Percentiles rank a stretch among this genome's conserved stretches.
Conservation (phyloP, 345 rosid genomes). For the Durio zibethinus region DNA sequence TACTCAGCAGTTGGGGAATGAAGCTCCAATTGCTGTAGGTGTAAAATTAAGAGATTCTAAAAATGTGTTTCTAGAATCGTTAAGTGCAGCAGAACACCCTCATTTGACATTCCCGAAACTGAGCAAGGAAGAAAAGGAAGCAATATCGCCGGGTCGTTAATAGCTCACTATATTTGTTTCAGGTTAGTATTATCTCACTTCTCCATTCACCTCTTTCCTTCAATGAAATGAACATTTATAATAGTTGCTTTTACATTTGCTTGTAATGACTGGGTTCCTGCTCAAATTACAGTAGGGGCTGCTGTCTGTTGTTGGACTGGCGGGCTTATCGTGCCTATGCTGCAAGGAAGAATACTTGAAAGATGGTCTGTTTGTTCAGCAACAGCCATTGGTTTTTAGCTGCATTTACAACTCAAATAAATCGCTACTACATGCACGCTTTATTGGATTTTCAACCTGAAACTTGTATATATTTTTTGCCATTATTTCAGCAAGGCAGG, state of each 20-base stretch:
- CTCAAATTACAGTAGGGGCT: slow-evolving; percentile 51
- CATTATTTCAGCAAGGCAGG: slow-evolving; percentile 1
- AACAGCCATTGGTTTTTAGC: slow-evolving; percentile 6
- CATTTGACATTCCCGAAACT: slow-evolving; percentile 75
- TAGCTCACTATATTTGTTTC: slow-evolving; percentile 68
- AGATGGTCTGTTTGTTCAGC: neutral
- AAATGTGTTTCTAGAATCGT: slow-evolving; percentile 46
- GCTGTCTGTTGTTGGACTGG: slow-evolving; percentile 58
- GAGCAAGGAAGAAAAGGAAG: slow-evolving; percentile 56
- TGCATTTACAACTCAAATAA: slow-evolving; percentile 10
- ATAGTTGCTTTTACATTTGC: neutral
- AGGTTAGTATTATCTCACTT: slow-evolving; percentile 25
- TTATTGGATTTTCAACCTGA: slow-evolving; percentile 4
- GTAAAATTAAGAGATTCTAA: slow-evolving; percentile 48
- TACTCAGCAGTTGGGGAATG: slow-evolving; percentile 67
- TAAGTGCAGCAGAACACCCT: slow-evolving; percentile 62
- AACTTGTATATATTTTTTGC: neutral
- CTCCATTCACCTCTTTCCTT: neutral
- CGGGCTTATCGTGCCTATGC: slow-evolving; percentile 62
- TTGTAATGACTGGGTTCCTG: slow-evolving; percentile 10
- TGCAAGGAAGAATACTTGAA: slow-evolving; percentile 53
- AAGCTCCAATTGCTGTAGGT: slow-evolving; percentile 53
- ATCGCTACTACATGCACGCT: slow-evolving; percentile 7
- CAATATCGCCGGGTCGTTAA: slow-evolving; percentile 47
- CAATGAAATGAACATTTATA: neutral